A percentile compares a stretch with the other conserved stretches of the same genome.
phyloP scores from a whole-genome alignment of 768 basidiomycete genomes.

The Trichaptum fuscoviolaceum region DNA sequence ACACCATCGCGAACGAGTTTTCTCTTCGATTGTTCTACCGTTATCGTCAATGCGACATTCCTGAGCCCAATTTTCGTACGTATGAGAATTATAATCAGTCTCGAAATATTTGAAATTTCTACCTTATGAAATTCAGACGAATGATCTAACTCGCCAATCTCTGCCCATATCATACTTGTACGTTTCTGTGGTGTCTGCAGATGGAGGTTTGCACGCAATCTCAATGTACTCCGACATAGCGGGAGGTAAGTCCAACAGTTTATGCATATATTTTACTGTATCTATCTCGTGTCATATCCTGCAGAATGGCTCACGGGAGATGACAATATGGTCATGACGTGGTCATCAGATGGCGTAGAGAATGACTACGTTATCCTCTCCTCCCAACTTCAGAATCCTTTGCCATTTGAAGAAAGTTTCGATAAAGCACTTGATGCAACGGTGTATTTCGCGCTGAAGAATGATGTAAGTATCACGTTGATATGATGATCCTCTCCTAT shows the following conservation, averaged over 20 bases:
- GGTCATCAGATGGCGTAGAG: conserved; percentile 42
- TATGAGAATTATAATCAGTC: not conserved
- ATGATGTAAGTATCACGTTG: conserved; percentile 3
- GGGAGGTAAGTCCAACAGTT: conserved; percentile 27
- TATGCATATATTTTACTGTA: conserved; percentile 69
- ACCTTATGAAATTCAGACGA: conserved; percentile 36
- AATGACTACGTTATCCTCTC: conserved; percentile 45
- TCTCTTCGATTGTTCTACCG: conserved; percentile 53
- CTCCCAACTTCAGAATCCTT: conserved; percentile 43
- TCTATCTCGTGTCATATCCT: conserved; percentile 36
- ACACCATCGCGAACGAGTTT: conserved; percentile 66
- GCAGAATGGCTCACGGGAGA: conserved; percentile 47
- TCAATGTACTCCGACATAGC: conserved; percentile 58
- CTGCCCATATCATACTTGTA: conserved; percentile 58
- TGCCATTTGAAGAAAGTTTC: conserved; percentile 42
- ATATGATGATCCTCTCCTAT: no score
- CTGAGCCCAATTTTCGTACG: conserved; percentile 65
- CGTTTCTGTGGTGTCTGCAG: conserved; percentile 42
- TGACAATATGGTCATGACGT: conserved; percentile 44
- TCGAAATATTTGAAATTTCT: not conserved
- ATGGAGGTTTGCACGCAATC: conserved; percentile 43
- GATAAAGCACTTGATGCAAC: conserved; percentile 30
- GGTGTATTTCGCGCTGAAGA: conserved; percentile 4
- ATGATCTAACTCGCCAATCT: conserved; percentile 56
- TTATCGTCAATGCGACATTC: conserved; percentile 58